Evolutionary conservation across 441 rosid genomes (phyloP), one percentile per base, ranked within the genome.

Genomic region (Iberis amara): DNA sequence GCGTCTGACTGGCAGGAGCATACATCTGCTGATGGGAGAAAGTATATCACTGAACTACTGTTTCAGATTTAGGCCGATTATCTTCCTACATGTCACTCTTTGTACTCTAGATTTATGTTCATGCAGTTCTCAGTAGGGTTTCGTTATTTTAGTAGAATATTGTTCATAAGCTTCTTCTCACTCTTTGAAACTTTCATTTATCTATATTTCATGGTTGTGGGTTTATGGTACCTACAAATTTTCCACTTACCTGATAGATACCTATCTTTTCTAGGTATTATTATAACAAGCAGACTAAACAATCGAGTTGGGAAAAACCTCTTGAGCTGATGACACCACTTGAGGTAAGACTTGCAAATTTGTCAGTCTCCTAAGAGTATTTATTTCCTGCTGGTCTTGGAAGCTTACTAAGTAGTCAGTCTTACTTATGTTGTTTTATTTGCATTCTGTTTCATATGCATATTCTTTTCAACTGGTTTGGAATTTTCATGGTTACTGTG

Each of bases 271-370:
- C 27, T 76, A 92, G 99, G 72, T 92, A 92, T 76, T 92, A 92
- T 73, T 89, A 84, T 72, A 92, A 92, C 76, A 92, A 81, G 82
- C 83, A 59, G 83, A 82, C 96, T 31, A 84, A 79, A 61, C 91
- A 80, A 69, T 89, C 97, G 55, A 84, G 90, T 71, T 92, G 99
- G 99, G 99, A 92, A 68, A 92, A 89, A 76, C 99, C 99, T 32
- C 57, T 74, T 60, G 99, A 92, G 68, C 76, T 92, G 75, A 92
- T 92, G 99, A 82, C 97, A 49, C 83, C 97, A 36, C 72, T 84
- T 58, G 99, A 92, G 99, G 99, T 89, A 65, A 78, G 85, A 62
- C 11, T n/a, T 47, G 14, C 33, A 21, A 12, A 62, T 49, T 52
- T 56, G 28, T 28, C 35, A 36, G 56, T 72, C 37, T 33, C 46